phyloP scores from a whole-genome alignment of 208 protist genomes.

The Leishmania tropica region DNA sequence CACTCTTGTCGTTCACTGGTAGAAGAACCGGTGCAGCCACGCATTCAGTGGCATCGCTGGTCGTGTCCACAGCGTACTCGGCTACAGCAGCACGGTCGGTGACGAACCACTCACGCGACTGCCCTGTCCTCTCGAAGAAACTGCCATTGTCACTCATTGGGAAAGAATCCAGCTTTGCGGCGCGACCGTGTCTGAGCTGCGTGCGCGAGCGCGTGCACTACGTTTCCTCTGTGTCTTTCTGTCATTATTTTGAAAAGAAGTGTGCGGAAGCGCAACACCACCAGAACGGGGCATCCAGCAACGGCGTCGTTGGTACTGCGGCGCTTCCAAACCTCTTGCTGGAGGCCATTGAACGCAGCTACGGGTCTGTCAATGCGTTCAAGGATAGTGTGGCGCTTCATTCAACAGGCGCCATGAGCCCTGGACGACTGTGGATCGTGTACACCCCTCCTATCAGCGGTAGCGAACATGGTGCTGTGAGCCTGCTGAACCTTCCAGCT shows the following conservation, averaged over 20 bases:
- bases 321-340: slow-evolving; percentile 20
- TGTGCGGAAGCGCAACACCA: slow-evolving; percentile 18
- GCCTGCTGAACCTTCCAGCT: slow-evolving; percentile 40
- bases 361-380: slow-evolving; percentile 43
- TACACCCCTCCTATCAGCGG: slow-evolving; percentile 29
- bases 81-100: slow-evolving; percentile 11
- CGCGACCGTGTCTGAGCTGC: slow-evolving; percentile 56
- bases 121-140: slow-evolving; percentile 48
- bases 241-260: slow-evolving; percentile 47
- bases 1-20: slow-evolving; percentile 16
- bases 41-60: slow-evolving; percentile 41
- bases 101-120: slow-evolving; percentile 40
- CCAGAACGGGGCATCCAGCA: no score
- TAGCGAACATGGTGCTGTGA: slow-evolving; percentile 39
- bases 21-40: not conserved
- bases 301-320: not conserved
- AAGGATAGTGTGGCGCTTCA: slow-evolving; percentile 41
- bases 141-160: slow-evolving; percentile 55
- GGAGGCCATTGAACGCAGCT: slow-evolving; percentile 33
- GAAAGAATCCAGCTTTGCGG: slow-evolving; percentile 46
- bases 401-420: slow-evolving; percentile 37
- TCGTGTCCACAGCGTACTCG: slow-evolving; percentile 36
- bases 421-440: slow-evolving; percentile 75
- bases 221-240: slow-evolving; percentile 72
- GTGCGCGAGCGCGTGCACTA: slow-evolving; percentile 67